phyloP scores from a whole-genome alignment of 2,329 filamentous ascomycete genomes.

The Cercospora beticola region DNA sequence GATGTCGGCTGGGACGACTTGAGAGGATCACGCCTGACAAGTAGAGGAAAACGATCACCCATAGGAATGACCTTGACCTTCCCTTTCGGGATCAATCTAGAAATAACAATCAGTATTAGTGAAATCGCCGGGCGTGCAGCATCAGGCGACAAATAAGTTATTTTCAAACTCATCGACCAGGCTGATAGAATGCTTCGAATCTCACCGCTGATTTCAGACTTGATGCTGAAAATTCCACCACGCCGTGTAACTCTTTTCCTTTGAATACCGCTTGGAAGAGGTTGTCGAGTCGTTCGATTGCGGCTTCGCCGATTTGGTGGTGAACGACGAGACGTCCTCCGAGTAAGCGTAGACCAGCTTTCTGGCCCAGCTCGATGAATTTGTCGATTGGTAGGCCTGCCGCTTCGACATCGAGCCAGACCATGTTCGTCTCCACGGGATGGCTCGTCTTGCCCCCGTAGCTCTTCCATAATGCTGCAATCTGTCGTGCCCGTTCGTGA shows the following conservation, averaged over 20 bases:
- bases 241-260: slow-evolving; percentile 30
- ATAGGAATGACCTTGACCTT: slow-evolving; percentile 13
- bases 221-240: slow-evolving; percentile 22
- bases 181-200: slow-evolving; percentile 17
- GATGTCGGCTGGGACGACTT: slow-evolving; percentile 10
- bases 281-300: slow-evolving; percentile 57
- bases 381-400: slow-evolving; percentile 55
- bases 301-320: slow-evolving; percentile 69
- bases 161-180: slow-evolving; percentile 11
- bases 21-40: not conserved
- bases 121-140: not conserved
- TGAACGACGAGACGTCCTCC: slow-evolving; percentile 66
- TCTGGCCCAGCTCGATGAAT: slow-evolving; percentile 56
- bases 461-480: slow-evolving; percentile 65
- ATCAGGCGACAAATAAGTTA: slow-evolving; percentile 1
- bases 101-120: slow-evolving; percentile 5
- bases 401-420: slow-evolving; percentile 73
- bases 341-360: slow-evolving; percentile 57
- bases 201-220: slow-evolving; percentile 16
- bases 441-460: slow-evolving; percentile 67
- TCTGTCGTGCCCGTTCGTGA: slow-evolving; percentile 62
- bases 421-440: slow-evolving; percentile 87
- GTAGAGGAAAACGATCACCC: slow-evolving; percentile 8
- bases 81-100: slow-evolving; percentile 14
- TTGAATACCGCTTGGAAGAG: slow-evolving; percentile 51